Conservation (phyloP, 2,329 filamentous ascomycete species). For the Alternaria sp. region DNA sequence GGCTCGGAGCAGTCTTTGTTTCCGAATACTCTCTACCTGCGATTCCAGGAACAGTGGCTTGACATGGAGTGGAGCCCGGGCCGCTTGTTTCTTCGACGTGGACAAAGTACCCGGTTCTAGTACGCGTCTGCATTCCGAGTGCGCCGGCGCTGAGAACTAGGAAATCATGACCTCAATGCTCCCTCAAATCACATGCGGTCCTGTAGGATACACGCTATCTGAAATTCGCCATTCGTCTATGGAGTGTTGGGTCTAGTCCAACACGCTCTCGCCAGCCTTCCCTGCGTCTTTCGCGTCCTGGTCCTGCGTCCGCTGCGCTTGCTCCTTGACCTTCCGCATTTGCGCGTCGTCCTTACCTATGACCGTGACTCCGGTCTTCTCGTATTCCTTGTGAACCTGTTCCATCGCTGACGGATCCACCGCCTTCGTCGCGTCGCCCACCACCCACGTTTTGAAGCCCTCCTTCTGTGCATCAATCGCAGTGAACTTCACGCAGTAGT, state of each 20-base stretch:
- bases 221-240: neutral
- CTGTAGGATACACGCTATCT: neutral
- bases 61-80: slow-evolving; percentile 2
- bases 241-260: slow-evolving; percentile 3
- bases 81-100: neutral
- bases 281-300: slow-evolving; percentile 9
- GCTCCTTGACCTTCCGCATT: slow-evolving; percentile 59
- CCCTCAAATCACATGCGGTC: neutral
- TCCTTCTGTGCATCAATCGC: slow-evolving; percentile 78
- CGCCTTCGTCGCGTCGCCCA: slow-evolving; percentile 79
- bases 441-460: slow-evolving; percentile 78
- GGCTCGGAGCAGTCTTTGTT: slow-evolving; percentile 14
- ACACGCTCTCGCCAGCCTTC: slow-evolving; percentile 11
- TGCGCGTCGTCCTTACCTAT: slow-evolving; percentile 66
- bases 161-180: neutral
- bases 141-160: slow-evolving; percentile 1
- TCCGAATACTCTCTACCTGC: neutral
- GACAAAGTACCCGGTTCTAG: neutral
- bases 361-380: slow-evolving; percentile 67
- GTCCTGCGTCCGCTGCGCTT: slow-evolving; percentile 10
- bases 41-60: slow-evolving; percentile 8
- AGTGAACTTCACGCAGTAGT: slow-evolving; percentile 87
- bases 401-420: slow-evolving; percentile 71
- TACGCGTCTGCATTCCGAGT: slow-evolving; percentile 1
- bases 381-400: slow-evolving; percentile 62